Evolutionary conservation across 805 yeast genomes (phyloP).

Genomic region (Wickerhamiella australiensis): DNA sequence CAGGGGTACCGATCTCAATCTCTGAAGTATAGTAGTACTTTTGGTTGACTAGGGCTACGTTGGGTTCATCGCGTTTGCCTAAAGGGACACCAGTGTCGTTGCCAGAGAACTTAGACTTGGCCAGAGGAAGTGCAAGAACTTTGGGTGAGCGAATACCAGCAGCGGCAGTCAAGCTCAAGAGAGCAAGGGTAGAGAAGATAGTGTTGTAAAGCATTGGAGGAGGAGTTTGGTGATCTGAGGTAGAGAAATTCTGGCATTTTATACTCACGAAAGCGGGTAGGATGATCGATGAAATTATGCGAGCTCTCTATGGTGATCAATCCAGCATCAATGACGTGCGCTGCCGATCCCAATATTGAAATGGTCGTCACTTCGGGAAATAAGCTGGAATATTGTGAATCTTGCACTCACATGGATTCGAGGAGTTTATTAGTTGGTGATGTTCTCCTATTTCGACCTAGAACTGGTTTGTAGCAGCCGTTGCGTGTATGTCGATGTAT

Average conservation of each 20-base stretch:
- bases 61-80: neutral
- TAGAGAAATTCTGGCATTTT: neutral
- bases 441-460: no score
- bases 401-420: no score
- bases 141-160: conserved; percentile 1
- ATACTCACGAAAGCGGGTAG: neutral
- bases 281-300: no score
- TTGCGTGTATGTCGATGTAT: no score
- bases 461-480: no score
- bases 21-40: neutral
- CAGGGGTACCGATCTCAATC: conserved; percentile 8
- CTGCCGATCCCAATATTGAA: no score
- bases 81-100: neutral
- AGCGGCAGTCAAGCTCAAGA: neutral
- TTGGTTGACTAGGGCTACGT: conserved; percentile 13
- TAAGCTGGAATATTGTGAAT: no score
- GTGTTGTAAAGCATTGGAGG: conserved; percentile 1
- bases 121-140: conserved; percentile 2
- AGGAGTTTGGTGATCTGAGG: neutral
- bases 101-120: neutral
- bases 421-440: no score
- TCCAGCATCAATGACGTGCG: neutral
- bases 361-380: no score
- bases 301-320: neutral
- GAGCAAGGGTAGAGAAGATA: conserved; percentile 7